Evolutionary conservation across 75 land plant genomes (phyloP).

Genomic region (Pinus albicaulis): DNA sequence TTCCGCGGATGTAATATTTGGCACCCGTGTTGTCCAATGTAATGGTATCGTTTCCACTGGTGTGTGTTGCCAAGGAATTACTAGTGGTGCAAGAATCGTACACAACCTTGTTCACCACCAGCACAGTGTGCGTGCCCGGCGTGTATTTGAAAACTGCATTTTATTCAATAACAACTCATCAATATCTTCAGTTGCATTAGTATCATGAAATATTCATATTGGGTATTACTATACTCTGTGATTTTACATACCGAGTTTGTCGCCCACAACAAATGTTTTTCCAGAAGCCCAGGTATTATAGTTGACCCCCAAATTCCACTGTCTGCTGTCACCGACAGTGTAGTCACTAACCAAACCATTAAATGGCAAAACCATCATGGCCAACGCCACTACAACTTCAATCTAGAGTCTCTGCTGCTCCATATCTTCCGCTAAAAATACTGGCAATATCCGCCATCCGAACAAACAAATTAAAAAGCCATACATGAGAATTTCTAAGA

Average conservation of each 20-base stretch:
- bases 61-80: not conserved
- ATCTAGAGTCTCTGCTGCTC: too few species aligned
- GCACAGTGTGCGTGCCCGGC: not conserved
- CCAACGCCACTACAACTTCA: too few species aligned
- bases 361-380: too few species aligned
- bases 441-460: too few species aligned
- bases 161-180: not conserved
- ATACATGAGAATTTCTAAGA: too few species aligned
- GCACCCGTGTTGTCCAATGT: not conserved
- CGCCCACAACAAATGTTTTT: not conserved
- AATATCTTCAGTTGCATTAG: not conserved
- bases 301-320: not conserved
- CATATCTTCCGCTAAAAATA: too few species aligned
- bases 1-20: constrained; percentile 1
- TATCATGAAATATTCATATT: not conserved
- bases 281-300: not conserved
- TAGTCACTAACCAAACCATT: not conserved
- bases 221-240: not conserved
- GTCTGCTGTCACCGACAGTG: not conserved
- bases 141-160: constrained; percentile 7
- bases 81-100: not conserved
- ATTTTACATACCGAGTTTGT: not conserved
- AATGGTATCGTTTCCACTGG: not conserved
- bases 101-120: constrained; percentile 5
- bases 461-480: too few species aligned